phyloP scores from a whole-genome alignment of 768 basidiomycete species.

The Punctularia strigosozonata region DNA sequence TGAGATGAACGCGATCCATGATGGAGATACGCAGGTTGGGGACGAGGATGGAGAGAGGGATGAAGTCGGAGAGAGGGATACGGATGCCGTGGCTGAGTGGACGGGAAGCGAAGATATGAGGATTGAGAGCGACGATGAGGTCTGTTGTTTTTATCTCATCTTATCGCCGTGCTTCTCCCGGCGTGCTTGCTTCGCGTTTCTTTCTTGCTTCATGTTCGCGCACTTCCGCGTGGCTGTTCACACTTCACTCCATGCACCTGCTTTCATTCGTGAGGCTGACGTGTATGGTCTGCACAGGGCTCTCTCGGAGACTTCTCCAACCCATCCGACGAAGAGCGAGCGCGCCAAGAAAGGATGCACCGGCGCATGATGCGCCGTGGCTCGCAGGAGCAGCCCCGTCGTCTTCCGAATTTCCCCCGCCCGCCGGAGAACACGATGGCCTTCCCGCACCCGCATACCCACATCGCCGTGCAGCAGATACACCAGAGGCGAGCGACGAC shows the following conservation, averaged over 20 bases:
- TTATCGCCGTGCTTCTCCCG: slow-evolving; percentile 3
- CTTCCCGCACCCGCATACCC: slow-evolving; percentile 17
- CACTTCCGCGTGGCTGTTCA: too few species aligned
- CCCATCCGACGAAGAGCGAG: slow-evolving; percentile 82
- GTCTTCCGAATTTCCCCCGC: slow-evolving; percentile 69
- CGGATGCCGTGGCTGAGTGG: slow-evolving; percentile 58
- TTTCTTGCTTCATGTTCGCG: slow-evolving; percentile 7
- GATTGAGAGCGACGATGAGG: slow-evolving; percentile 46
- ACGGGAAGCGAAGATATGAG: slow-evolving; percentile 71
- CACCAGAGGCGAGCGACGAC: slow-evolving; percentile 16
- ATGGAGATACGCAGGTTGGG: too few species aligned
- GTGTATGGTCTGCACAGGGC: slow-evolving; percentile 22
- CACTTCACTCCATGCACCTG: too few species aligned
- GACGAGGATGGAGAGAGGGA: slow-evolving; percentile 16
- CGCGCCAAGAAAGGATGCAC: slow-evolving; percentile 52
- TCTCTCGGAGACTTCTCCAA: slow-evolving; percentile 87
- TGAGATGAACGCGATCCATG: too few species aligned
- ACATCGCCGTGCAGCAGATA: slow-evolving; percentile 13
- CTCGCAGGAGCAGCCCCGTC: slow-evolving; percentile 48
- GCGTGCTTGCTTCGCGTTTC: slow-evolving; percentile 2
- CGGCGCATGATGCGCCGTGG: slow-evolving; percentile 42
- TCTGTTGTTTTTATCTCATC: slow-evolving; percentile 18
- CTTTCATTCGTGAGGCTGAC: slow-evolving; percentile 4
- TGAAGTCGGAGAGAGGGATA: slow-evolving; percentile 13
- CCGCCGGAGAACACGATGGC: slow-evolving; percentile 47